Conservation (phyloP, 768 basidiomycete genomes). For the Rhodotorula babjevae region DNA sequence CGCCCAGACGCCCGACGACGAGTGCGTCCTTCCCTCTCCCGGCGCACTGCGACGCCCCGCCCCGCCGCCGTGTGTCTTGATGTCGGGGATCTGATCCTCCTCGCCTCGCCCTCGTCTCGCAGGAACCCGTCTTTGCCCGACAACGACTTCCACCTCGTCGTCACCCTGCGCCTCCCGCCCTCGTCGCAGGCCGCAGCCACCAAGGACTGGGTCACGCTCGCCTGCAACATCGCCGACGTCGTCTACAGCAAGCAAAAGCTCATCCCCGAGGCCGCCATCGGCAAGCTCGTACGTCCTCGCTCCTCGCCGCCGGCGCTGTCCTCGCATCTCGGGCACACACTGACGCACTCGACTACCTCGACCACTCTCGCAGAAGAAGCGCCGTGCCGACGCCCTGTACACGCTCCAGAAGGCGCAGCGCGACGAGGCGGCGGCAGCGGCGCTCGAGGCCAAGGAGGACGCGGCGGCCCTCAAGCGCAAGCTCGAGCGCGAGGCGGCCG, state of each 20-base stretch:
- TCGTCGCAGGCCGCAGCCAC: neutral
- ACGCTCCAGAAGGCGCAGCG: neutral
- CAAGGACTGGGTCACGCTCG: conserved; percentile 7
- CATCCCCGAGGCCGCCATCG: conserved; percentile 1
- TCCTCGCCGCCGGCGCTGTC: neutral
- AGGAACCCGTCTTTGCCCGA: conserved; percentile 8
- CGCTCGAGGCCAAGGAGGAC: neutral
- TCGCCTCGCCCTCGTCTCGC: neutral
- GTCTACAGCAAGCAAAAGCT: conserved; percentile 19
- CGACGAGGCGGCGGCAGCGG: conserved; percentile 6
- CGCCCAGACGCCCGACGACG: conserved; percentile 4
- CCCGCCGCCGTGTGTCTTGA: too few relatives aligned
- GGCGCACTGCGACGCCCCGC: neutral
- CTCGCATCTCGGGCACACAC: too few relatives aligned
- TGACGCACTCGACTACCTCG: neutral
- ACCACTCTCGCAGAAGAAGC: conserved; percentile 19
- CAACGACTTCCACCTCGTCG: conserved; percentile 14
- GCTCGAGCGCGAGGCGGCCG: conserved; percentile 2
- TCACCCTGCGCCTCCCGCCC: conserved; percentile 25
- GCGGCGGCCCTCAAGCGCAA: conserved; percentile 16
- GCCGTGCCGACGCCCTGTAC: conserved; percentile 15
- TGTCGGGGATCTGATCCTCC: neutral
- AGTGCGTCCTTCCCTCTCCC: neutral
- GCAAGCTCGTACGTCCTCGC: conserved; percentile 11
- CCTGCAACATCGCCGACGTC: conserved; percentile 31